Base-by-base conservation (phyloP, 2,329 filamentous ascomycete species). In the Dactylellina parvicollis region DNA sequence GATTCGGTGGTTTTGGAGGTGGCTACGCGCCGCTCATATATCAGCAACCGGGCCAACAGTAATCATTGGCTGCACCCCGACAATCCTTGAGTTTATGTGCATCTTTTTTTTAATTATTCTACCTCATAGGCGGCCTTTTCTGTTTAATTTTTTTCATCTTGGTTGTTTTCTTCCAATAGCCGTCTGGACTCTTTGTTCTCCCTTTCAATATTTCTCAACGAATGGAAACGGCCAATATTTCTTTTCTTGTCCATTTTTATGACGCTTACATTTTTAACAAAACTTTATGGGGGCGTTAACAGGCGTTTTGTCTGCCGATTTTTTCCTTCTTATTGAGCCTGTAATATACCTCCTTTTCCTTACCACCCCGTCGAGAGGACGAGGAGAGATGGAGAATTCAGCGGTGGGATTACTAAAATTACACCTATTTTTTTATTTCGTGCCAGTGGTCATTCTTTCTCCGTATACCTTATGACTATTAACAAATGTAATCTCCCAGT, bases 21-120 rank as follows among this genome's bases (percentile, higher is more conserved):
- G 46, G 52, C 3, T 73, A 73, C 16, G 59, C 59, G 10, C 69
- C 69, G 10, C 50, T 73, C 7, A 73, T 73, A n/a, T 73, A 73
- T 30, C 69, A 73, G 20, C 69, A 73, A 36, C 69, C 69, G 14
- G 69, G 69, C 4, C 69, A 73, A 22, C 69, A 73, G 36, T 73
- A 38, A 54, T 38, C 2, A 24, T 42, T 16, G 8, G 26, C 42
- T 2, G 3, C 18, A 34, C 18, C 14, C 18, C 26, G 10, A 12
- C 32, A 14, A 8, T 44, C 16, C 22, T 4, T n/a, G 18, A 3
- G 34, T 34, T 26, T 36, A n/a, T n/a, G n/a, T n/a, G n/a, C n/a
- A n/a, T 14, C n/a, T 16, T 32, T 14, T 54, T 44, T 22, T 52
- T 59, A 16, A 32, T 12, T 24, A 18, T 14, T 26, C 40, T 50